Conservation (phyloP, 768 basidiomycete species). For the Amylocystis lapponica region DNA sequence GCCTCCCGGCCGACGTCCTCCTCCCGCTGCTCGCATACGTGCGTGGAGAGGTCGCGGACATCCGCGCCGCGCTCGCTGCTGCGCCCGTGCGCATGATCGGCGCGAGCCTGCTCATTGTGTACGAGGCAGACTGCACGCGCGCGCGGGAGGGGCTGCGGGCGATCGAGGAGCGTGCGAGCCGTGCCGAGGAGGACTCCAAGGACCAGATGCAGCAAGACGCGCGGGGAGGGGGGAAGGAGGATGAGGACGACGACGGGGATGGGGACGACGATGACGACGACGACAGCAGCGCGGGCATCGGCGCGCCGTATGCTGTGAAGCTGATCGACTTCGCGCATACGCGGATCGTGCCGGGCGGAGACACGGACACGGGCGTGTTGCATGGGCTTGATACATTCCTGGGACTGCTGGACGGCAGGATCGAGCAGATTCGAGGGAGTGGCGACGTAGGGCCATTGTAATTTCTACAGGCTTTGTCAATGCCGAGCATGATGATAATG, state of each 20-base stretch:
- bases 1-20: conserved; percentile 52
- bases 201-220: conserved; percentile 21
- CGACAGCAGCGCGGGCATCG: conserved; percentile 24
- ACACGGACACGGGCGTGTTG: conserved; percentile 76
- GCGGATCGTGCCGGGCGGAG: conserved; percentile 55
- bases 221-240: conserved; percentile 17
- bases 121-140: conserved; percentile 53
- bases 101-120: conserved; percentile 74
- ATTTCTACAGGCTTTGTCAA: neutral
- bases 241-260: conserved; percentile 27
- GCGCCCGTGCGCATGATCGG: conserved; percentile 80
- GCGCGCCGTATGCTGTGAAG: conserved; percentile 57
- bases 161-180: conserved; percentile 32
- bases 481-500: too few relatives aligned
- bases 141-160: conserved; percentile 34
- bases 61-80: conserved; percentile 41
- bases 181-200: conserved; percentile 30
- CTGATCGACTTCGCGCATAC: conserved; percentile 97
- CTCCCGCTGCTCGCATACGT: conserved; percentile 54
- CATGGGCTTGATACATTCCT: conserved; percentile 66
- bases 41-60: conserved; percentile 43
- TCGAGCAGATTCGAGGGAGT: conserved; percentile 33
- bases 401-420: conserved; percentile 52
- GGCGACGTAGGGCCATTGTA: neutral
- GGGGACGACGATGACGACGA: conserved; percentile 20